These are phyloP conservation scores for Sporobolomyces pararoseus DNA, from an alignment of 768 basidiomycete species.

Conservation along the genomic window DNA sequence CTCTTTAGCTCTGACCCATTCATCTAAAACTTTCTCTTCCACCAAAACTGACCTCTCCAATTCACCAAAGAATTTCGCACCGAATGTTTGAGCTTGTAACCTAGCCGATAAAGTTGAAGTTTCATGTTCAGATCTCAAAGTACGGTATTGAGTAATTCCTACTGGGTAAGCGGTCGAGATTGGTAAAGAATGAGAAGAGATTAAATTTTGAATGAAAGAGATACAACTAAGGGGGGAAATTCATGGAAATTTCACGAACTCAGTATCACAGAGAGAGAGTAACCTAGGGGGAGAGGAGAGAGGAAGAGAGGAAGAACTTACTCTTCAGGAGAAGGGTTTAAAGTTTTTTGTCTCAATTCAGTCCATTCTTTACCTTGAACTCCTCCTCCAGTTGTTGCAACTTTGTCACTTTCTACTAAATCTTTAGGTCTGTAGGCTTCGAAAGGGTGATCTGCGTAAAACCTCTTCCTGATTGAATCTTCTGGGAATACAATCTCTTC, in stretches of 20 bases:
- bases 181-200: slow-evolving; percentile 61
- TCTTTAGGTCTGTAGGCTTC: slow-evolving; percentile 79
- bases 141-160: slow-evolving; percentile 79
- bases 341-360: slow-evolving; percentile 71
- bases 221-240: slow-evolving; percentile 73
- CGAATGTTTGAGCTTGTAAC: slow-evolving; percentile 72
- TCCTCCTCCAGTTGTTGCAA: slow-evolving; percentile 57
- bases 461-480: slow-evolving; percentile 79
- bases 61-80: slow-evolving; percentile 64
- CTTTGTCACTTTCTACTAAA: slow-evolving; percentile 62
- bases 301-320: slow-evolving; percentile 53
- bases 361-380: slow-evolving; percentile 66
- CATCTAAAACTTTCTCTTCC: slow-evolving; percentile 58
- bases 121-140: slow-evolving; percentile 78
- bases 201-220: slow-evolving; percentile 72
- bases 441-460: slow-evolving; percentile 94
- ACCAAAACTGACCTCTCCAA: slow-evolving; percentile 63
- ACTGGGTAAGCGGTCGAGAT: slow-evolving; percentile 74
- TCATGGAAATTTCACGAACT: no score
- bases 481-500: slow-evolving; percentile 70
- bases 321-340: slow-evolving; percentile 86
- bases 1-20: slow-evolving; percentile 53
- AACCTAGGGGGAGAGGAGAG: background rate
- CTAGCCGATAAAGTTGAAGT: slow-evolving; percentile 70
- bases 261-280: background rate